Evolutionary conservation across 768 basidiomycete genomes (phyloP).

Genomic region (Lactifluus piperatus): DNA sequence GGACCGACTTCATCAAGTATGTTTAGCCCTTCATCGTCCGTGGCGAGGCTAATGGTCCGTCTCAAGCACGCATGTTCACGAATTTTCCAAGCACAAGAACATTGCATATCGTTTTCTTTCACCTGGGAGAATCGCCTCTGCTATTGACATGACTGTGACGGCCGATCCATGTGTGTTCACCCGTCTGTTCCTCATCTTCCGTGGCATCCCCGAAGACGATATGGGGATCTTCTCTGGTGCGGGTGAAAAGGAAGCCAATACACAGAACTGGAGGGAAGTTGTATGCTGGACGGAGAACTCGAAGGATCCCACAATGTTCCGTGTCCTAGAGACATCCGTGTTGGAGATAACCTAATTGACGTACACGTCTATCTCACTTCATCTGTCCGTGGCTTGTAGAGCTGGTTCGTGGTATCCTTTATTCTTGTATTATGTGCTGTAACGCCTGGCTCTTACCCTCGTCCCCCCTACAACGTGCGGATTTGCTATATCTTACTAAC

Average conservation of each 20-base stretch:
- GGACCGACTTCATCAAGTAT: constrained; percentile 76
- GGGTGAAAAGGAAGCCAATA: constrained; percentile 81
- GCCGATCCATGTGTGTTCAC: constrained; percentile 75
- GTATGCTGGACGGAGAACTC: constrained; percentile 77
- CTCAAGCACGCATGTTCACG: constrained; percentile 61
- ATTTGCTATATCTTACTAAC: constrained; percentile 9
- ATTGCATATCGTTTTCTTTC: constrained; percentile 86
- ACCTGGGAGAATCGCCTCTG: constrained; percentile 69
- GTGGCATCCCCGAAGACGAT: constrained; percentile 76
- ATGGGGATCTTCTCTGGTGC: constrained; percentile 63
- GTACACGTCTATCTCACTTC: background rate
- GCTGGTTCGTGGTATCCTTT: constrained; percentile 12
- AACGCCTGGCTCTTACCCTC: background rate
- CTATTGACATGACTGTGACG: constrained; percentile 83
- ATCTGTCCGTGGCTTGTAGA: background rate
- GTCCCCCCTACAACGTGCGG: background rate
- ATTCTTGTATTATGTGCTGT: constrained; percentile 18
- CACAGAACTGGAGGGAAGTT: constrained; percentile 70
- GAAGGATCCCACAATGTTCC: constrained; percentile 65
- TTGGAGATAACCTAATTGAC: constrained; percentile 51
- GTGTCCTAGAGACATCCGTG: constrained; percentile 71
- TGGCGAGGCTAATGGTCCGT: background rate
- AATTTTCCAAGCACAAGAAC: constrained; percentile 72
- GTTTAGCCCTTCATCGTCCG: constrained; percentile 22
- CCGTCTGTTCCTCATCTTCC: constrained; percentile 78